These are phyloP conservation scores for Suhomyces xylopsoci DNA, from an alignment of 805 yeast species.

Conservation along the genomic window DNA sequence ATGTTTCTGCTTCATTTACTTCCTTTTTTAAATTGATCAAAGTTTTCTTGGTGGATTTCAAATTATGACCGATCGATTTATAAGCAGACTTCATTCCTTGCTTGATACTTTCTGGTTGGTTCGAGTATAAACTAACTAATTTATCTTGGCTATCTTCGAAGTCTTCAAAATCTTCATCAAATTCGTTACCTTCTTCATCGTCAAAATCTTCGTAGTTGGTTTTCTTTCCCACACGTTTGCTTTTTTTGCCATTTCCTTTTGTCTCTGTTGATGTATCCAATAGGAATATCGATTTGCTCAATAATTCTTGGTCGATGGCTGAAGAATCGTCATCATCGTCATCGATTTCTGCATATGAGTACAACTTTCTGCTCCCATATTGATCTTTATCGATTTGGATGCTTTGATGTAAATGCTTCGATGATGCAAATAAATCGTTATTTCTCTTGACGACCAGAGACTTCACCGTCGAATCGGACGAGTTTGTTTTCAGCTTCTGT, in stretches of 20 bases:
- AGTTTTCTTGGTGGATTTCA: slow-evolving; percentile 62
- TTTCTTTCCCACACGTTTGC: slow-evolving; percentile 17
- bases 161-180: slow-evolving; percentile 16
- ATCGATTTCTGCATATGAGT: slow-evolving; percentile 31
- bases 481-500: background rate
- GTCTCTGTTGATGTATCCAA: slow-evolving; percentile 12
- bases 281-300: slow-evolving; percentile 23
- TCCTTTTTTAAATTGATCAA: slow-evolving; percentile 58
- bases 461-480: background rate
- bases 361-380: slow-evolving; percentile 21
- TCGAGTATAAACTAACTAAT: slow-evolving; percentile 69
- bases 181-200: slow-evolving; percentile 18
- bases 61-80: slow-evolving; percentile 63
- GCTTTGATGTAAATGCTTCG: slow-evolving; percentile 22
- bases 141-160: slow-evolving; percentile 24
- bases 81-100: slow-evolving; percentile 79
- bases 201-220: slow-evolving; percentile 19
- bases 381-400: slow-evolving; percentile 17
- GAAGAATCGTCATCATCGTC: slow-evolving; percentile 21
- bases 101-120: slow-evolving; percentile 70
- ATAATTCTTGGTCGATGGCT: slow-evolving; percentile 14
- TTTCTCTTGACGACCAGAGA: background rate
- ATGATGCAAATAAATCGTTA: slow-evolving; percentile 17
- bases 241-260: background rate
- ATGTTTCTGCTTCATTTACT: slow-evolving; percentile 60